Conservation (phyloP, 176 grass and related monocot species). For the Phoenix roebelenii region DNA sequence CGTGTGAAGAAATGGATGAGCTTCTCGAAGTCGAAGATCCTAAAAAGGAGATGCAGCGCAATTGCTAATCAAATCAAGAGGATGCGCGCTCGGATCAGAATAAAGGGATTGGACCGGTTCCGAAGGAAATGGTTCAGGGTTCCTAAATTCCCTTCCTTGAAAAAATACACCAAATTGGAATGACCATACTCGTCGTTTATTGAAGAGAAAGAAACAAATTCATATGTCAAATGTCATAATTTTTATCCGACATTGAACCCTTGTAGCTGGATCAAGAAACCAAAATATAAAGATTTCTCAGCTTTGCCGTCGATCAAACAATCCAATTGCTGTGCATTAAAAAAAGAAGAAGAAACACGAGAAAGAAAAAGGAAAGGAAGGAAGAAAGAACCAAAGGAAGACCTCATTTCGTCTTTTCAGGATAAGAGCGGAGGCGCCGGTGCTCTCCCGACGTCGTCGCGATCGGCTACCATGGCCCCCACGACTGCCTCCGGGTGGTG, state of each 20-base stretch:
- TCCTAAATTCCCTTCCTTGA: constrained; percentile 31
- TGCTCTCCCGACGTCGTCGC: no score
- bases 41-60: constrained; percentile 33
- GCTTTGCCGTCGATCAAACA: no score
- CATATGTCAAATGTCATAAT: neutral
- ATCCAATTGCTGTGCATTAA: no score
- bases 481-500: constrained; percentile 27
- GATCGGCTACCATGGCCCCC: no score
- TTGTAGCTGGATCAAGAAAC: neutral
- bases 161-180: constrained; percentile 25
- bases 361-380: no score
- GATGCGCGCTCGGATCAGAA: constrained; percentile 47
- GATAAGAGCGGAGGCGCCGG: no score
- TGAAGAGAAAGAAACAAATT: neutral
- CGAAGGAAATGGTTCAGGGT: constrained; percentile 42
- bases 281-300: no score
- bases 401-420: no score
- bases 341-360: no score
- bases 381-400: no score
- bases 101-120: constrained; percentile 38
- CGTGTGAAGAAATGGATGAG: constrained; percentile 32
- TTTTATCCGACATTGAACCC: neutral
- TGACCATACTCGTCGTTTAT: neutral
- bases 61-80: constrained; percentile 46
- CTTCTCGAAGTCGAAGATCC: constrained; percentile 34